Conservation (phyloP, 2,329 filamentous ascomycete species). For the Aspergillus melleus region DNA sequence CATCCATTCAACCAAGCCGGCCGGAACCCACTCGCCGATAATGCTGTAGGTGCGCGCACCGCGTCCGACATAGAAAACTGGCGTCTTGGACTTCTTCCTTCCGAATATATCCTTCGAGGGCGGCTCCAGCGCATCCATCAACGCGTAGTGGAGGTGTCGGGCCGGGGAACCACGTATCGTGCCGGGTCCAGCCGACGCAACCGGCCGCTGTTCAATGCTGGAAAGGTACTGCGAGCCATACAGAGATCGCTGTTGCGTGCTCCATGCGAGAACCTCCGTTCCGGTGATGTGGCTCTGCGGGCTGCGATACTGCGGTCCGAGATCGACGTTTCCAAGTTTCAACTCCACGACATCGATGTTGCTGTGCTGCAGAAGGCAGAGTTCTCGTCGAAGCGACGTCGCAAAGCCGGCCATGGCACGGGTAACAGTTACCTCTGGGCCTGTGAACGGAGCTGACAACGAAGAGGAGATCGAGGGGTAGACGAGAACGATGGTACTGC, state of each 20-base stretch:
- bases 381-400: slow-evolving; percentile 74
- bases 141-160: slow-evolving; percentile 76
- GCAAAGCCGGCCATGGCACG: slow-evolving; percentile 85
- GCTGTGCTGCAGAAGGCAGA: slow-evolving; percentile 64
- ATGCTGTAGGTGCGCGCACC: slow-evolving; percentile 83
- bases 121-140: slow-evolving; percentile 82
- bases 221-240: slow-evolving; percentile 45
- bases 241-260: slow-evolving; percentile 53
- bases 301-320: slow-evolving; percentile 60
- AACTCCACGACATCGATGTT: slow-evolving; percentile 76
- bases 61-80: slow-evolving; percentile 75
- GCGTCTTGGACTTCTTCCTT: slow-evolving; percentile 38
- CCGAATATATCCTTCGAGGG: slow-evolving; percentile 41
- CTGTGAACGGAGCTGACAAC: slow-evolving; percentile 49
- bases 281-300: slow-evolving; percentile 44
- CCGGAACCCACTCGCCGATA: slow-evolving; percentile 77
- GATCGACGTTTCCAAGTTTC: slow-evolving; percentile 88
- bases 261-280: slow-evolving; percentile 63
- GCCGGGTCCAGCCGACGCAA: slow-evolving; percentile 40
- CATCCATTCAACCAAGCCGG: slow-evolving; percentile 84
- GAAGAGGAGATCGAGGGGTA: slow-evolving; percentile 49
- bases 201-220: slow-evolving; percentile 43
- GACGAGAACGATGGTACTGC: slow-evolving; percentile 46
- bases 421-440: slow-evolving; percentile 81
- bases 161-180: slow-evolving; percentile 66